Evolutionary conservation across 2,329 filamentous ascomycete species (phyloP).

Genomic region (Sporothrix inflata): DNA sequence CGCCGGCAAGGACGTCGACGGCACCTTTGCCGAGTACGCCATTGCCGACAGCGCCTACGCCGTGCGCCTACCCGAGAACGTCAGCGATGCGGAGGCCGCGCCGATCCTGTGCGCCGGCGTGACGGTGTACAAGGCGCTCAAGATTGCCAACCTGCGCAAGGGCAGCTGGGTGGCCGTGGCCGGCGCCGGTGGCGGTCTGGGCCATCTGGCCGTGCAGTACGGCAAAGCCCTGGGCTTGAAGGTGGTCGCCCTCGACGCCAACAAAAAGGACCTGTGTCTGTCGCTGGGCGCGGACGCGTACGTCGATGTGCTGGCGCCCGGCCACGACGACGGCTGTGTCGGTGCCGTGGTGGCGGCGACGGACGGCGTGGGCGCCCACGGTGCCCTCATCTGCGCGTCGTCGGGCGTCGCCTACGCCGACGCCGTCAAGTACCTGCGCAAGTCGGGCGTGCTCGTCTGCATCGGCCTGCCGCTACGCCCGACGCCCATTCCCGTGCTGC

Average conservation of each 20-base stretch:
- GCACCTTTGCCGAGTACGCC: constrained; percentile 21
- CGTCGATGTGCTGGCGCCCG: constrained; percentile 50
- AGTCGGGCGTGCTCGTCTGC: constrained; percentile 65
- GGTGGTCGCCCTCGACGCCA: constrained; percentile 79
- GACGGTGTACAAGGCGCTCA: constrained; percentile 77
- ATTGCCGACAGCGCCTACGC: constrained; percentile 24
- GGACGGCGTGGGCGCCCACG: constrained; percentile 49
- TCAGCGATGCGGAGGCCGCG: constrained; percentile 60
- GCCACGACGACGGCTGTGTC: constrained; percentile 49
- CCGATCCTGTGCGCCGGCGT: constrained; percentile 75
- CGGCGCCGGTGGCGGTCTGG: constrained; percentile 75
- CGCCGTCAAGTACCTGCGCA: constrained; percentile 62
- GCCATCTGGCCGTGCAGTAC: constrained; percentile 77
- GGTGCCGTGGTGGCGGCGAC: constrained; percentile 40
- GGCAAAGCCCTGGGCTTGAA: constrained; percentile 87
- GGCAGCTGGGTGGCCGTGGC: constrained; percentile 75
- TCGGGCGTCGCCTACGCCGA: constrained; percentile 70
- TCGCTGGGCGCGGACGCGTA: constrained; percentile 61
- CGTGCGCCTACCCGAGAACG: constrained; percentile 4
- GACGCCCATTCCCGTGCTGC: constrained; percentile 15
- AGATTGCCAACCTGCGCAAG: constrained; percentile 66
- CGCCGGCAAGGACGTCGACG: constrained; percentile 21
- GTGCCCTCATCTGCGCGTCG: constrained; percentile 66
- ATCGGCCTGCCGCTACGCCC: constrained; percentile 59
- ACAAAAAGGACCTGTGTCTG: constrained; percentile 57